Base-by-base conservation (phyloP, 805 yeast genomes). In the Sugiyamaella smithiae region DNA sequence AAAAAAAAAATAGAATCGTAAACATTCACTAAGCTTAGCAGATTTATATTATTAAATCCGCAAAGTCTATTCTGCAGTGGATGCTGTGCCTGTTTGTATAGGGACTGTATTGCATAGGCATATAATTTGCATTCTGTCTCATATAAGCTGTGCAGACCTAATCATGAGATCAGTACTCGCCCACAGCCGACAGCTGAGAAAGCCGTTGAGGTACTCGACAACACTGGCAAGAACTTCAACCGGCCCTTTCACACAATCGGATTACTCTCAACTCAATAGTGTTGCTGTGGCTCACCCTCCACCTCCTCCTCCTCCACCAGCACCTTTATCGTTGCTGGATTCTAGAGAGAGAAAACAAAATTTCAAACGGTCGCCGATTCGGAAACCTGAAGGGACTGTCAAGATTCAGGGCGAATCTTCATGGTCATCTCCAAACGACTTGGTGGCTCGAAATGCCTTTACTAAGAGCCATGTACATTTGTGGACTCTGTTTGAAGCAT, bases 401-500 rank as follows among this genome's bases (percentile, higher is more conserved):
- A 42, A 32, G 35, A 28, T 40, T 20, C 37, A 45, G 29, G 38
- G 48, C 22, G 46, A 43, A 14, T 31, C 55, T 1, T 53, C 66
- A 3, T 64, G 68, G 68, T 59, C 67, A 5, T 61, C 67, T n/a
- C 67, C 67, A 5, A 52, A 59, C 26, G 68, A 65, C 35, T 40
- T 49, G 11, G 51, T 64, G 3, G 44, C 61, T 2, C 48, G 66
- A 31, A 62, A 61, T 43, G 54, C 61, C 4, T 64, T 63, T 62
- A 74, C 84, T 4, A 77, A 76, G 60, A 84, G 80, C 54, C 76
- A 78, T n/a, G 70, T 74, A 46, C 84, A 84, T 57, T 71, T 84
- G 16, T 88, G 90, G 81, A 78, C 90, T 2, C 67, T 88, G 29
- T 71, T 88, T 35, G 96, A 88, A 57, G 91, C 93, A 0, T 83